These are phyloP conservation scores for Yarrowia phangngaensis DNA, from an alignment of 805 yeast species.

Conservation along the genomic window DNA sequence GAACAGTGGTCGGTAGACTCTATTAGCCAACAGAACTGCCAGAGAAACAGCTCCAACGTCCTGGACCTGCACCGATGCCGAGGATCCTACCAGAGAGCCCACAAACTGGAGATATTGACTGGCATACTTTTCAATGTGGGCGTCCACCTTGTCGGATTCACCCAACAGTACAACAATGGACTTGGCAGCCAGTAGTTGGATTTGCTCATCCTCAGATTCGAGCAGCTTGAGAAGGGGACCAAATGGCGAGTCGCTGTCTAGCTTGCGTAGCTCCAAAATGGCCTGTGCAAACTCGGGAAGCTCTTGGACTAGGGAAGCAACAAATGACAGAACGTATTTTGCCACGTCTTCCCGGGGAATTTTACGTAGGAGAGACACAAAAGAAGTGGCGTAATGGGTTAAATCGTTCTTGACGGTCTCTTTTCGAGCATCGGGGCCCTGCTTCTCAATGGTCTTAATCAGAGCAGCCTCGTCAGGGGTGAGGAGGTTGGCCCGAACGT, in stretches of 20 bases:
- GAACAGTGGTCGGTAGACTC: constrained; percentile 52
- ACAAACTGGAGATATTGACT: constrained; percentile 42
- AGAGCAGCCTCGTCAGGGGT: constrained; percentile 63
- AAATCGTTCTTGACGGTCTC: constrained; percentile 41
- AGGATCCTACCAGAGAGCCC: constrained; percentile 36
- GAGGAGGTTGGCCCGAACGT: constrained; percentile 67
- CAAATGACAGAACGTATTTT: constrained; percentile 58
- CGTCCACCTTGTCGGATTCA: constrained; percentile 25
- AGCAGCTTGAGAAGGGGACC: constrained; percentile 47
- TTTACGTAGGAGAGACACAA: constrained; percentile 53
- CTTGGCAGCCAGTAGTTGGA: constrained; percentile 54
- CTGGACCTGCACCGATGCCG: constrained; percentile 50
- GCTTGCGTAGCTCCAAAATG: constrained; percentile 45
- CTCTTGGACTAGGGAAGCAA: constrained; percentile 50
- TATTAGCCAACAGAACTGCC: constrained; percentile 53
- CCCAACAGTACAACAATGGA: constrained; percentile 50
- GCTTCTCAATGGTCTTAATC: constrained; percentile 52
- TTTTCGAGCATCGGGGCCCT: constrained; percentile 38
- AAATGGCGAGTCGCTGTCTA: constrained; percentile 51
- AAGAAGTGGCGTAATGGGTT: constrained; percentile 52
- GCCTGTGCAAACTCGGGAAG: constrained; percentile 38
- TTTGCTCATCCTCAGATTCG: constrained; percentile 52
- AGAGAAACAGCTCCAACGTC: constrained; percentile 63
- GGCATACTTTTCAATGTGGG: constrained; percentile 39
- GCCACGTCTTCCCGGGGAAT: constrained; percentile 59